These are phyloP conservation scores for Cystobasidium onofrii DNA, from an alignment of 768 basidiomycete genomes.

Conservation along the genomic window DNA sequence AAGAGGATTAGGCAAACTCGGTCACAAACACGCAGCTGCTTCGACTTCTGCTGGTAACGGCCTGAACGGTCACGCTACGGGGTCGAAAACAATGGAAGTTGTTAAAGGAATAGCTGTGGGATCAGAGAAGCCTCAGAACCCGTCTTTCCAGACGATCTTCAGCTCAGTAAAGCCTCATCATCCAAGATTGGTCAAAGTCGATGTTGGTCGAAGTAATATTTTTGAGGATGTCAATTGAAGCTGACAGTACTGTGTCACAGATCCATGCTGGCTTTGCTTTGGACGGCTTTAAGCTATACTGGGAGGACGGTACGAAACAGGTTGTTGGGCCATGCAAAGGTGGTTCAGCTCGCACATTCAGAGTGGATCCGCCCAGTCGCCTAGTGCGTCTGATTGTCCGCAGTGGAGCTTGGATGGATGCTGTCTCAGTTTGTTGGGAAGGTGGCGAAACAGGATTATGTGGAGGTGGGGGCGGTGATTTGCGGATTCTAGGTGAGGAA, in stretches of 20 bases:
- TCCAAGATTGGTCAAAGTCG: constrained; percentile 16
- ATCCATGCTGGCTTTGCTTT: constrained; percentile 18
- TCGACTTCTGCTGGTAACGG: not conserved
- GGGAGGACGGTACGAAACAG: constrained; percentile 22
- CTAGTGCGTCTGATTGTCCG: constrained; percentile 24
- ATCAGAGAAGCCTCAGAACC: constrained; percentile 22
- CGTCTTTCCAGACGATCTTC: constrained; percentile 18
- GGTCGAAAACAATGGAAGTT: constrained; percentile 1
- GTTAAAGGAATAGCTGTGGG: constrained; percentile 27
- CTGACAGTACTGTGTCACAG: not conserved
- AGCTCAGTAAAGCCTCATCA: constrained; percentile 13
- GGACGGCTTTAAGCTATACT: constrained; percentile 27
- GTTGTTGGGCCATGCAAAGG: constrained; percentile 22
- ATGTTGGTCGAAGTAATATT: not conserved
- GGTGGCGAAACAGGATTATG: constrained; percentile 22
- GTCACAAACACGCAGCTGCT: not conserved
- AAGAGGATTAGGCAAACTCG: not conserved
- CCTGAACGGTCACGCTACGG: not conserved
- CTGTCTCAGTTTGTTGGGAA: constrained; percentile 17
- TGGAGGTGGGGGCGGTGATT: constrained; percentile 20
- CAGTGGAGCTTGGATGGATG: constrained; percentile 29
- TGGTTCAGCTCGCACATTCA: constrained; percentile 5
- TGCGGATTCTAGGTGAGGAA: constrained; percentile 15
- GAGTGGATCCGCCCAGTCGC: constrained; percentile 15
- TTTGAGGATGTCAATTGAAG: not conserved